A percentile compares a stretch with the other conserved stretches of the same genome.
Evolutionary conservation across 2,329 filamentous ascomycete species (phyloP).

Genomic region (Rutstroemia sp.): DNA sequence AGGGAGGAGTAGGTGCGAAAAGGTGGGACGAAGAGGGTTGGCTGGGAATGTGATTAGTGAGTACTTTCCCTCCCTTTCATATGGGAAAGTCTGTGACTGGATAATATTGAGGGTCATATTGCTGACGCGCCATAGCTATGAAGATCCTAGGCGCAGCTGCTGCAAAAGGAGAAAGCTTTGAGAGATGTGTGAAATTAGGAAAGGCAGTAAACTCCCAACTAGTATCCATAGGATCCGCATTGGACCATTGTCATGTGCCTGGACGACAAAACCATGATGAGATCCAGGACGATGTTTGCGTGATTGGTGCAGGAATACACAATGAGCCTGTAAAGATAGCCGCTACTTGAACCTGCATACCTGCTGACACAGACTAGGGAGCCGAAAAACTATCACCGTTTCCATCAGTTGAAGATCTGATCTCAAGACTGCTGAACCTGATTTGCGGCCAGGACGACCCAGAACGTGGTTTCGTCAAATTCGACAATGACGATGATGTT

Average conservation of each 20-base stretch:
- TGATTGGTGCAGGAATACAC: constrained; percentile 60
- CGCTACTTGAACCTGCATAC: constrained; percentile 33
- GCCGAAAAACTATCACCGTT: not conserved
- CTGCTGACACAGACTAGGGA: not conserved
- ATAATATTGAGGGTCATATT: not conserved
- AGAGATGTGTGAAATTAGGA: constrained; percentile 22
- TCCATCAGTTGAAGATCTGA: not conserved
- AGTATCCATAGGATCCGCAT: constrained; percentile 42
- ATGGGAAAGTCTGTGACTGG: not conserved
- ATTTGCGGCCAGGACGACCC: constrained; percentile 38
- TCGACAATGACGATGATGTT: constrained; percentile 37
- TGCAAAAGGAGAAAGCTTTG: constrained; percentile 13
- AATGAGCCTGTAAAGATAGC: constrained; percentile 51
- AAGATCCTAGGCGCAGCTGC: not conserved
- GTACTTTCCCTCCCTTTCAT: constrained; percentile 3
- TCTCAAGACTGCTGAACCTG: not conserved
- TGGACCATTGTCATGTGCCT: constrained; percentile 47
- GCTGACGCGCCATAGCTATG: not conserved
- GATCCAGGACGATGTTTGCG: constrained; percentile 42
- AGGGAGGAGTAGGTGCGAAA: constrained; percentile 43
- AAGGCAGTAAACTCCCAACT: constrained; percentile 28
- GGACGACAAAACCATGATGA: constrained; percentile 42
- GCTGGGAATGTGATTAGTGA: constrained; percentile 50
- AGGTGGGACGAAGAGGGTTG: constrained; percentile 54
- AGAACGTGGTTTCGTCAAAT: constrained; percentile 42